Evolutionary conservation across 2,329 filamentous ascomycete species (phyloP), one percentile per base, ranked within the genome.

Genomic region (Sclerotinia glacialis): DNA sequence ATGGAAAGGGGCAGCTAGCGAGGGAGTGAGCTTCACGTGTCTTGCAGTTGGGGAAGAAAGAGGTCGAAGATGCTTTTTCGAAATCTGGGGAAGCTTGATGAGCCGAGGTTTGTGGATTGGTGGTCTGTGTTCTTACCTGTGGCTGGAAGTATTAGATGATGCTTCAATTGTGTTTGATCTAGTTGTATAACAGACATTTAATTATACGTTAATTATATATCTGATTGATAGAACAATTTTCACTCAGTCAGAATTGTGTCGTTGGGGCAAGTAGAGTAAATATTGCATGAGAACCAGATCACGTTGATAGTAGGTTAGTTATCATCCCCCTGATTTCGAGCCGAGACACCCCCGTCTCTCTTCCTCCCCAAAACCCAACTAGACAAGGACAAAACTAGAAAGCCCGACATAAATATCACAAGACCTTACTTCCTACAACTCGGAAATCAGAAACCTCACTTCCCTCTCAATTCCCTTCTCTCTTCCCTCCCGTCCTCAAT

Each of bases 31-130:
- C 28, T 53, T 53, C 50, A 53, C 50, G 28, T 53, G 46, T 49
- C 23, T 49, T 49, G 46, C 14, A 5, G 46, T 49, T 49, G 52
- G n/a, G n/a, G n/a, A n/a, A 16, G 52, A 18, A 6, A 28, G 28
- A 54, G 52, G 11, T n/a, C 11, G 11, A 53, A 53, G 50, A 52
- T 18, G 28, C 21, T 34, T 26, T 49, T 52, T 28, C 49, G 59
- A 62, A 62, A 62, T 53, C 59, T 53, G 59, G 59, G 59, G 59
- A 52, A 62, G 59, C 23, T 59, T 16, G 26, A n/a, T n/a, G 40
- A 59, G 21, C 56, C 56, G 56, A 59, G 56, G 56, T 34, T 59
- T 31, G 56, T 1, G 44, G 42, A 16, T 34, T 8, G 12, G 11
- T 23, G n/a, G 31, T 55, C 53, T 40, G 31, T 40, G 12, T 40